Evolutionary conservation across 2,329 filamentous ascomycete genomes (phyloP).

Genomic region (Bertia moriformis): DNA sequence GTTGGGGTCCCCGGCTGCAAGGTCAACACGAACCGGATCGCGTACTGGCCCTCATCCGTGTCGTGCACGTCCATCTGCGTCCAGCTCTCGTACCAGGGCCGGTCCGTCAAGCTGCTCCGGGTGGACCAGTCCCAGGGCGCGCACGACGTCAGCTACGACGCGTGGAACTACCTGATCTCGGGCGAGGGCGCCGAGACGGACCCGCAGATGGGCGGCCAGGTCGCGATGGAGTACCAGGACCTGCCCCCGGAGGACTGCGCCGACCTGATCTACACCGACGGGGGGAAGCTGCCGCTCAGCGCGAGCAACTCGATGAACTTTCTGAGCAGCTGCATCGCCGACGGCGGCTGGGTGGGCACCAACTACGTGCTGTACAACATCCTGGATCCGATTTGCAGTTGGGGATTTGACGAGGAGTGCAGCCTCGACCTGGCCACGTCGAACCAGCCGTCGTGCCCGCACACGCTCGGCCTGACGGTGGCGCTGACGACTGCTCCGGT

Average conservation of each 20-base stretch:
- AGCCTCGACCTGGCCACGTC: conserved; percentile 26
- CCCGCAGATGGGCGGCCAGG: conserved; percentile 31
- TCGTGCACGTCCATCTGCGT: conserved; percentile 42
- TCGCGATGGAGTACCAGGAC: conserved; percentile 32
- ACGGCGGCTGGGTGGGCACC: conserved; percentile 32
- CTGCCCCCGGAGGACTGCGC: conserved; percentile 31
- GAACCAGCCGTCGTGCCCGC: conserved; percentile 36
- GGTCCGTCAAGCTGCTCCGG: conserved; percentile 39
- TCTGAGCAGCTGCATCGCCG: conserved; percentile 27
- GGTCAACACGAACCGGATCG: conserved; percentile 43
- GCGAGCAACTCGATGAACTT: conserved; percentile 43
- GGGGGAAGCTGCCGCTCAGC: conserved; percentile 34
- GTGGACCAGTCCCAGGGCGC: conserved; percentile 40
- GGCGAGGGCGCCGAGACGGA: conserved; percentile 29
- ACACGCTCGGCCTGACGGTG: conserved; percentile 21
- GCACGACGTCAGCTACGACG: conserved; percentile 44
- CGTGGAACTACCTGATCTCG: conserved; percentile 41
- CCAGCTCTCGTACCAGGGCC: conserved; percentile 30
- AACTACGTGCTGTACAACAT: conserved; percentile 40
- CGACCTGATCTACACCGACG: conserved; percentile 30
- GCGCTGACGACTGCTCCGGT: conserved; percentile 20
- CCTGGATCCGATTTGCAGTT: conserved; percentile 30
- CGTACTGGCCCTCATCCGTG: conserved; percentile 39
- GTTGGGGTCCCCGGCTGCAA: conserved; percentile 45
- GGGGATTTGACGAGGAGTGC: conserved; percentile 35